These are phyloP conservation scores for Scleromitrula shiraiana DNA, from an alignment of 2,329 filamentous ascomycete genomes.

Conservation along the genomic window DNA sequence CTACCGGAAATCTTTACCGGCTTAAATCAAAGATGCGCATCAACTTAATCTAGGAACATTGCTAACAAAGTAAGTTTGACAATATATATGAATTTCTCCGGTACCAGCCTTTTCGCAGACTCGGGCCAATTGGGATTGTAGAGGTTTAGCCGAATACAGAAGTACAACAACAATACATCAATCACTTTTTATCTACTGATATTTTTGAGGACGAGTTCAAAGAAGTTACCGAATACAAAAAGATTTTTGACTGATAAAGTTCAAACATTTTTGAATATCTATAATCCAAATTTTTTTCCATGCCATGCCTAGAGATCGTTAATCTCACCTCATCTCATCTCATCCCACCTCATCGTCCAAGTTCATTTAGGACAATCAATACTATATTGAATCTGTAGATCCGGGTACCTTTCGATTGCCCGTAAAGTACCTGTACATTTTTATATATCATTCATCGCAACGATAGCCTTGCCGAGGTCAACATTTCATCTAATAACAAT, in stretches of 20 bases:
- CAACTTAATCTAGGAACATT: neutral
- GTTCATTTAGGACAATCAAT: too few species aligned
- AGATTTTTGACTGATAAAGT: too few species aligned
- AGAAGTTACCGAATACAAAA: too few species aligned
- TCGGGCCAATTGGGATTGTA: neutral
- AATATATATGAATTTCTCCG: neutral
- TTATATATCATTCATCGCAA: neutral
- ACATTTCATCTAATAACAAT: neutral
- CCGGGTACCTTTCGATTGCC: neutral
- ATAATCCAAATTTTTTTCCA: too few species aligned
- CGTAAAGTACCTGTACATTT: neutral
- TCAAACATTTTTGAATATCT: too few species aligned
- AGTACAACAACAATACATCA: too few species aligned
- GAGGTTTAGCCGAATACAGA: neutral
- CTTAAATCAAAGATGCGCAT: neutral
- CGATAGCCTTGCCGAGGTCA: neutral
- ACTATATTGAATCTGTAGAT: neutral
- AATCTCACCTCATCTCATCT: too few species aligned
- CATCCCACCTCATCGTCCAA: too few species aligned
- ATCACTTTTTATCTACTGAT: too few species aligned
- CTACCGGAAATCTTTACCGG: neutral
- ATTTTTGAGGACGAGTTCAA: too few species aligned
- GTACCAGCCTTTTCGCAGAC: neutral
- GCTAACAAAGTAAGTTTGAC: neutral
- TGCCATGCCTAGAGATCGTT: too few species aligned